Evolutionary conservation across 164 flowering plant genomes (phyloP).

Genomic region (Chimonanthus salicifolius): DNA sequence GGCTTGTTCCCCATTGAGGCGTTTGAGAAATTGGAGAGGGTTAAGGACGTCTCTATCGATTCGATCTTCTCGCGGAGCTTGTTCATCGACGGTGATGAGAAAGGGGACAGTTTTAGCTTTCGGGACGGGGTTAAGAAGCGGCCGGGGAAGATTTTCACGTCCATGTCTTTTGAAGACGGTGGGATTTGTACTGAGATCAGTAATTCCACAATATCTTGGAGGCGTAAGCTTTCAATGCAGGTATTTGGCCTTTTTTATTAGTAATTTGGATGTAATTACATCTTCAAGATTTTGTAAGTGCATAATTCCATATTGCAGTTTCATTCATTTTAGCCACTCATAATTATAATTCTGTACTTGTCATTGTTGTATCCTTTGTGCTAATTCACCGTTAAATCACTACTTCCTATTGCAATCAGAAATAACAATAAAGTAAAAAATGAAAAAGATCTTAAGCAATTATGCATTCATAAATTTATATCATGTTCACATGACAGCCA

Average conservation of each 20-base stretch:
- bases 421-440: no score
- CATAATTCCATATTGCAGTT: background rate
- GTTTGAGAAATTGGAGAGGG: constrained; percentile 53
- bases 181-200: constrained; percentile 16
- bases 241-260: constrained; percentile 18
- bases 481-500: no score
- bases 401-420: background rate
- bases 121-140: constrained; percentile 60
- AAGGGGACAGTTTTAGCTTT: constrained; percentile 13
- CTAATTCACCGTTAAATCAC: no score
- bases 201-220: constrained; percentile 45
- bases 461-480: no score
- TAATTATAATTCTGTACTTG: background rate
- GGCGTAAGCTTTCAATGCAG: constrained; percentile 57
- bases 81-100: constrained; percentile 21
- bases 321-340: background rate
- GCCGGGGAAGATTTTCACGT: constrained; percentile 84
- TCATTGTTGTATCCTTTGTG: background rate
- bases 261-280: background rate
- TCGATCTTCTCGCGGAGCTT: constrained; percentile 48
- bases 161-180: constrained; percentile 66
- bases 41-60: constrained; percentile 83
- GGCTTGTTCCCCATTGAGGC: constrained; percentile 38
- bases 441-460: no score
- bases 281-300: background rate